Base-by-base conservation (phyloP, 2,329 filamentous ascomycete species). In the Didymella sp. region DNA sequence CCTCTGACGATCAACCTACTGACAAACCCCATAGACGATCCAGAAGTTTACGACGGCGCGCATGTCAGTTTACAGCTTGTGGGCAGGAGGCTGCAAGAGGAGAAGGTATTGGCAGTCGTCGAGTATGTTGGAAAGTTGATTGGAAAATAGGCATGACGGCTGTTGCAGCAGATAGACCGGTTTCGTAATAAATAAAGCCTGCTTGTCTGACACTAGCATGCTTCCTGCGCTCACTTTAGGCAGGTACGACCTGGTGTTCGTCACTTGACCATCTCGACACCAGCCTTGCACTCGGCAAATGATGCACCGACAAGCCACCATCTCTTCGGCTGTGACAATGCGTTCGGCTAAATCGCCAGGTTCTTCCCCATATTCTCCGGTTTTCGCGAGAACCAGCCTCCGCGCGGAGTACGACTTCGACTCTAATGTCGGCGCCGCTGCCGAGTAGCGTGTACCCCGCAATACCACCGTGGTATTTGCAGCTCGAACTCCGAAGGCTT, bases 91-190 rank as follows among this genome's bases (percentile, higher is more conserved):
- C 35, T 77, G 22, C 70, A 77, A 22, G 76, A 78, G 54, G 76
- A 78, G 63, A 76, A 75, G 61, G 74, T 76, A 41, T 47, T 77
- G 40, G 74, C 70, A 9, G 63, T 78, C 40, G 74, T 74, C 0
- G 73, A 76, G 38, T 63, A 69, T 56, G 60, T 76, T 3, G 66
- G 65, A 3, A 60, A 60, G 25, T 22, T 68, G 3, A 44, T 75
- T 25, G 66, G 61, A 3, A 66, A 60, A 44, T 66, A 52, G 25
- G 19, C n/a, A 6, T 38, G 19, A 22, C 21, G 25, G 21, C 22
- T 12, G 8, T 6, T n/a, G n/a, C 22, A 22, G 38, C 13, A 25
- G 25, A 25, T 25, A 6, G 4, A 41, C 21, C 22, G 9, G 3
- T 41, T 41, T 13, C 13, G n/a, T n/a, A 41, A 4, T 25, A 21